Percentiles rank a stretch among this genome's conserved stretches.
phyloP scores from a whole-genome alignment of 768 basidiomycete species.

The Rhodosporidiobolus odoratus region DNA sequence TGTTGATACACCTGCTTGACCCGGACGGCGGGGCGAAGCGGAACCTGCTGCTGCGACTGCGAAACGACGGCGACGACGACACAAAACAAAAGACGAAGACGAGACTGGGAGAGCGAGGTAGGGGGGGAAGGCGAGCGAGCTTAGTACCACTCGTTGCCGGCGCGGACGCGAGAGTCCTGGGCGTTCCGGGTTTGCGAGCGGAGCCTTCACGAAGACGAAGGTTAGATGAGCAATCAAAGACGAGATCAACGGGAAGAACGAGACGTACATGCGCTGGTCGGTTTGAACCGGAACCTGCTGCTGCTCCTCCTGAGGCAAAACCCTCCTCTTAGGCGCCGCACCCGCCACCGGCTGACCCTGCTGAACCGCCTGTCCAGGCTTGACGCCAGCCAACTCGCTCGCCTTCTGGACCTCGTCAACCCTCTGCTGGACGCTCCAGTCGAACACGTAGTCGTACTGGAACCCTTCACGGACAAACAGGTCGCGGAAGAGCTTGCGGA shows the following conservation, averaged over 20 bases:
- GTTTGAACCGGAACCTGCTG: slow-evolving; percentile 3
- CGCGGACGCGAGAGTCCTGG: slow-evolving; percentile 24
- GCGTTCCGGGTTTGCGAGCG: slow-evolving; percentile 36
- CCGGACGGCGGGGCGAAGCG: background rate
- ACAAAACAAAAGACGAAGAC: too few relatives aligned
- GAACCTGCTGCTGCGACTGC: background rate
- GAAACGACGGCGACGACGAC: background rate
- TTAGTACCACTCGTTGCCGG: slow-evolving; percentile 36
- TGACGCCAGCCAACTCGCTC: slow-evolving; percentile 5
- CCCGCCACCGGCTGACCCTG: slow-evolving; percentile 7
- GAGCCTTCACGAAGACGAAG: slow-evolving; percentile 22
- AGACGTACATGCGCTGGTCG: slow-evolving; percentile 34
- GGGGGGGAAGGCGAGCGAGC: background rate
- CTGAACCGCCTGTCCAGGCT: slow-evolving; percentile 3
- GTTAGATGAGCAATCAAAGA: too few relatives aligned
- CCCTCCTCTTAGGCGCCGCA: slow-evolving; percentile 22
- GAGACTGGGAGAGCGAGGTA: background rate
- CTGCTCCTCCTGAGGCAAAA: slow-evolving; percentile 32
- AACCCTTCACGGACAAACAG: slow-evolving; percentile 62
- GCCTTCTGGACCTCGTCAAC: slow-evolving; percentile 31
- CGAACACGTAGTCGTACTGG: slow-evolving; percentile 99
- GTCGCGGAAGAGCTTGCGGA: slow-evolving; percentile 91
- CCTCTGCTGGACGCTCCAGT: slow-evolving; percentile 75
- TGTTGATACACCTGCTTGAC: background rate
- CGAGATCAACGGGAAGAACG: background rate